phyloP scores from a whole-genome alignment of 2,329 filamentous ascomycete genomes.

The Claviceps paspali region DNA sequence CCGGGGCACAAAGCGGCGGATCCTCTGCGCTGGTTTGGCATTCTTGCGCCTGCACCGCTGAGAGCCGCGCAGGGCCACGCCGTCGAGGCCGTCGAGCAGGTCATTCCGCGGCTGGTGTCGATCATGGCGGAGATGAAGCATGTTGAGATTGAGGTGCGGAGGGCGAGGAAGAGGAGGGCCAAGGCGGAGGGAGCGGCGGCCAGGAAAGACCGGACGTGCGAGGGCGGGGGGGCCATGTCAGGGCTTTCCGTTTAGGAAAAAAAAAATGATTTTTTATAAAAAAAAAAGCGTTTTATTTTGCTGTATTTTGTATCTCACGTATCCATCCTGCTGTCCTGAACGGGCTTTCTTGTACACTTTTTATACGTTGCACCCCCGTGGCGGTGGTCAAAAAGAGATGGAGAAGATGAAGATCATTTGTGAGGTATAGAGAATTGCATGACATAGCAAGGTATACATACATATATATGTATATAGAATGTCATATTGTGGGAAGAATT shows the following conservation, averaged over 20 bases:
- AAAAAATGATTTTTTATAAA: no score
- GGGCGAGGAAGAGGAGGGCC: constrained; percentile 39
- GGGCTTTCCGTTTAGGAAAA: no score
- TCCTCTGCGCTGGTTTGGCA: constrained; percentile 43
- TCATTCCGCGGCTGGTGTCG: constrained; percentile 41
- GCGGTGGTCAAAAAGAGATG: no score
- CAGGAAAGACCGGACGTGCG: background rate
- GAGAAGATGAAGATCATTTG: no score
- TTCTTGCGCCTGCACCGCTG: constrained; percentile 36
- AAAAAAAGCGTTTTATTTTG: no score
- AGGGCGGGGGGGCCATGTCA: background rate
- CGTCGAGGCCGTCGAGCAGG: constrained; percentile 35
- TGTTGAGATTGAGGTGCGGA: constrained; percentile 54
- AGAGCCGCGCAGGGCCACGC: constrained; percentile 45
- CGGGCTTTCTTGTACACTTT: no score
- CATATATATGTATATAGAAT: background rate
- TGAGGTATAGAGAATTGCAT: no score
- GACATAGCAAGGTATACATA: background rate
- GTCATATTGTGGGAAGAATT: background rate
- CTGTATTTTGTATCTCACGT: no score
- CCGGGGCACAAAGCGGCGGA: constrained; percentile 3
- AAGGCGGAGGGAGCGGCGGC: constrained; percentile 22
- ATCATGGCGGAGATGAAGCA: constrained; percentile 44
- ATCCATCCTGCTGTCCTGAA: no score
- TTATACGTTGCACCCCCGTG: no score